phyloP scores from a whole-genome alignment of 768 basidiomycete genomes.

The Phylloporus scabripes region DNA sequence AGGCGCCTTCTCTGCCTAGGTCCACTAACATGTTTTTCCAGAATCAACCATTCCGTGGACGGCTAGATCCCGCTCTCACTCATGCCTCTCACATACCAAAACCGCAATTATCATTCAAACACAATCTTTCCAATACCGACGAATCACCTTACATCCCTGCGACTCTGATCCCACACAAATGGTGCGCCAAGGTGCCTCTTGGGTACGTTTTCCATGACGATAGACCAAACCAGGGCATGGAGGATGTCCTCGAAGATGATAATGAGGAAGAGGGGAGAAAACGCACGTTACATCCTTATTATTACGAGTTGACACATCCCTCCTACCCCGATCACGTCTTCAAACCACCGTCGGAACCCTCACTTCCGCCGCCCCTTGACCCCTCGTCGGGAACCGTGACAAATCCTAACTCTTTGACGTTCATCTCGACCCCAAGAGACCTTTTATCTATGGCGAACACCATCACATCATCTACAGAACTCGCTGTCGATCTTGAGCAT shows the following conservation, averaged over 20 bases:
- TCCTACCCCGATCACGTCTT: conserved; percentile 69
- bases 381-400: conserved; percentile 20
- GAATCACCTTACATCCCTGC: conserved; percentile 59
- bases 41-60: conserved; percentile 37
- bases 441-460: conserved; percentile 61
- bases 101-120: conserved; percentile 73
- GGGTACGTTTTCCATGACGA: conserved; percentile 48
- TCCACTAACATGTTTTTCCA: conserved; percentile 18
- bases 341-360: conserved; percentile 41
- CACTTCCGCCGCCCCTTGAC: conserved; percentile 53
- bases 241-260: conserved; percentile 10
- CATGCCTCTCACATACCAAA: conserved; percentile 75
- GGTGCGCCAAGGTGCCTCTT: conserved; percentile 79
- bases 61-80: conserved; percentile 56
- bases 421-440: conserved; percentile 53
- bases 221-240: conserved; percentile 17
- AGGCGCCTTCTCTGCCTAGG: neutral
- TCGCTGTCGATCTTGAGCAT: conserved; percentile 94
- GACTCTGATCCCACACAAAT: conserved; percentile 58
- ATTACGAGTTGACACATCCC: conserved; percentile 74
- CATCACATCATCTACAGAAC: conserved; percentile 62
- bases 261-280: conserved; percentile 19
- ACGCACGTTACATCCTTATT: conserved; percentile 66
- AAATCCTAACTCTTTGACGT: conserved; percentile 47
- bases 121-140: conserved; percentile 52